Evolutionary conservation across 352 stramenopile genomes (phyloP), one percentile per base, ranked within the genome.

Genomic region (Pelagophyceae sp.): DNA sequence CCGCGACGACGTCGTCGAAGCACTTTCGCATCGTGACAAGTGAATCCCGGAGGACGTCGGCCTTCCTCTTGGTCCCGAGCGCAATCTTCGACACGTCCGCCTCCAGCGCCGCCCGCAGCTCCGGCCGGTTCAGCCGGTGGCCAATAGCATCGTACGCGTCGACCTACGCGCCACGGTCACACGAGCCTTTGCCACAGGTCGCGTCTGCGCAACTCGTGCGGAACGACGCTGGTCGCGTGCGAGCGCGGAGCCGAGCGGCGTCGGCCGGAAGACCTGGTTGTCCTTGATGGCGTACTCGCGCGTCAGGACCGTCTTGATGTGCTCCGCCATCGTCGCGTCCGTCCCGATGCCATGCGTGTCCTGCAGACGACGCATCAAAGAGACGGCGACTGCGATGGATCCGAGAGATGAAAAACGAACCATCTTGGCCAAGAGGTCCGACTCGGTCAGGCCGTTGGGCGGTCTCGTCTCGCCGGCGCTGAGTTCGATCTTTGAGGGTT

Each of bases 291-390:
- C 94, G 83, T 99, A 99, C 69, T 98, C 90, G 54, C 96, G 88
- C 78, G 98, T 94, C 61, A 97, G 89, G 83, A 99, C 98, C 2
- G 95, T 99, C 76, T 96, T 95, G 80, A 99, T 99, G 67, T 94
- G 89, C 19, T 87, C 88, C 17, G 88, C 79, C 54, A 93, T 94
- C 27, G 80, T 87, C 19, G 87, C 87, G 81, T 91, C 86, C 17
- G 83, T 88, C n/a, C 82, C 89, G 75, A 94, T 94, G 19, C 88
- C 88, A 78, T 92, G 78, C 54, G 88, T 86, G 81, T 94, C 90
- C n/a, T n/a, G 78, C 99, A 96, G 82, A 98, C 90, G 0, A 95
- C 94, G 79, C 97, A n/a, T n/a, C n/a, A n/a, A n/a, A n/a, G n/a
- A n/a, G n/a, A n/a, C n/a, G n/a, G n/a, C n/a, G n/a, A n/a, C n/a